Evolutionary conservation across 805 yeast species (phyloP), one percentile per base, ranked within the genome.

Genomic region (Pichia occidentalis): DNA sequence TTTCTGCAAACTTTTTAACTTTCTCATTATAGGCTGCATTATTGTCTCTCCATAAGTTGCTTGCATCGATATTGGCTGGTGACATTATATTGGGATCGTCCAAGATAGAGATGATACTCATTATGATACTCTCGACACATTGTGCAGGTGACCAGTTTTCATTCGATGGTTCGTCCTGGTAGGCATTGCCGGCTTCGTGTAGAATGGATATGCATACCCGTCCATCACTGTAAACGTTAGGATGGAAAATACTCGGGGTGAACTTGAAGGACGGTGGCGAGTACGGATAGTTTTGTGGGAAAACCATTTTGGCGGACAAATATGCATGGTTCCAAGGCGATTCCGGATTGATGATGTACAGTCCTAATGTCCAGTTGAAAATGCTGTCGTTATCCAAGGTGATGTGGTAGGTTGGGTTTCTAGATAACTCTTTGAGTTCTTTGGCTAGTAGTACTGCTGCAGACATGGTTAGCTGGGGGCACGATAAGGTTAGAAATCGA

Each of bases 11-110:
- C 52, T 79, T 75, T 44, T 74, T 70, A 5, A 87, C 95, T 54
- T 76, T 75, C 52, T 72, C 77, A 57, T 75, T 75, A 64, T 86
- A 90, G 32, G 74, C 78, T 19, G 79, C 85, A 21, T 80, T 80
- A 59, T 82, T 75, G 53, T 84, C 85, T 53, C 95, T 72, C 74
- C 85, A 87, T 51, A 83, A 85, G 30, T 87, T 86, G 14, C 95
- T 84, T 13, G 97, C 97, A 60, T 90, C 97, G 35, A 90, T 88
- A 60, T 90, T 90, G 5, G 97, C 97, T 6, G 97, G 97, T 1
- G 95, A 85, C 44, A 77, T 75, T 42, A 85, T 80, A 63, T 90
- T 90, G 37, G 97, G 97, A 59, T 90, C 97, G 54, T 87, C 95
- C 51, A 90, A 71, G 36, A 90, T 70, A 7, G 96, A 86, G 14